A percentile compares a stretch with the other conserved stretches of the same genome.
Conservation (phyloP, 1,284 basidiomycete genomes). For the Farysia itapuensis region DNA sequence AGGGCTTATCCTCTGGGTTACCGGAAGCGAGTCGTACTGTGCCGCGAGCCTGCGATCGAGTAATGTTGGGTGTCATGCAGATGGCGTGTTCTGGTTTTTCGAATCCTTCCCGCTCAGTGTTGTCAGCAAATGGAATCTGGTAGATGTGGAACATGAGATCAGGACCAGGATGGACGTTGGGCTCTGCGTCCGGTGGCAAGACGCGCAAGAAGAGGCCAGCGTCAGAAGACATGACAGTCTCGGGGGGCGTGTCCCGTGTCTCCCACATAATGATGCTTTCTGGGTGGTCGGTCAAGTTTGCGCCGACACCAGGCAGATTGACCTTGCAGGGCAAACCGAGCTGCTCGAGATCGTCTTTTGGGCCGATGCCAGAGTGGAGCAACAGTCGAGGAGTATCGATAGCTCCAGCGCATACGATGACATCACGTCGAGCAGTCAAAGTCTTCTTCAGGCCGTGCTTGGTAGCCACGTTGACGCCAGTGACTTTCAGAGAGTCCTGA, state of each 20-base stretch:
- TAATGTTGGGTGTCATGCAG: slow-evolving; percentile 61
- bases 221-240: slow-evolving; percentile 60
- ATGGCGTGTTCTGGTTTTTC: slow-evolving; percentile 58
- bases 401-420: slow-evolving; percentile 58
- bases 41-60: slow-evolving; percentile 61
- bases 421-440: slow-evolving; percentile 52
- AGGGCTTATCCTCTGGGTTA: slow-evolving; percentile 62
- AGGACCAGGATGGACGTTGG: slow-evolving; percentile 49
- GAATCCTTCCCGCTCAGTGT: slow-evolving; percentile 59
- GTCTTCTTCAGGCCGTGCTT: slow-evolving; percentile 49
- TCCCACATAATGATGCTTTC: slow-evolving; percentile 59
- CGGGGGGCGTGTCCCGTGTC: slow-evolving; percentile 54
- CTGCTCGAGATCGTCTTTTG: slow-evolving; percentile 61
- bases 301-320: slow-evolving; percentile 65
- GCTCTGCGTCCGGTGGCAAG: slow-evolving; percentile 43
- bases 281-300: slow-evolving; percentile 65
- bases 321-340: slow-evolving; percentile 62
- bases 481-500: slow-evolving; percentile 32
- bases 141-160: slow-evolving; percentile 61
- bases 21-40: slow-evolving; percentile 60
- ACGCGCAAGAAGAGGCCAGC: slow-evolving; percentile 58
- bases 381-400: slow-evolving; percentile 65
- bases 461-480: slow-evolving; percentile 46
- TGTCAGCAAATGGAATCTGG: slow-evolving; percentile 57
- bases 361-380: slow-evolving; percentile 66